These are phyloP conservation scores for Kwoniella shivajii DNA, from an alignment of 1,284 basidiomycete genomes.

Conservation along the genomic window DNA sequence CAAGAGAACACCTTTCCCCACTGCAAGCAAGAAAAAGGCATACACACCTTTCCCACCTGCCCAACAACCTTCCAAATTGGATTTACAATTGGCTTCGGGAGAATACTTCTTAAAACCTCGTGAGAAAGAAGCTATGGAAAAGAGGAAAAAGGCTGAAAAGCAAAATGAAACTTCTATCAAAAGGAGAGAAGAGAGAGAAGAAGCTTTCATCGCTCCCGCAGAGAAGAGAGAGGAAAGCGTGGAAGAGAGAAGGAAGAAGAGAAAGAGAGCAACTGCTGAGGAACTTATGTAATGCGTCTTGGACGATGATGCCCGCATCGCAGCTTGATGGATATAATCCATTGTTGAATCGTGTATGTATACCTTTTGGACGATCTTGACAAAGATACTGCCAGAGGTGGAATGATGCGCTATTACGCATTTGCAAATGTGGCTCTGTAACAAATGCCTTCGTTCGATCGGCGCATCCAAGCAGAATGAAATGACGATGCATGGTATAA, in stretches of 20 bases:
- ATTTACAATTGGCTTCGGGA: slow-evolving; percentile 91
- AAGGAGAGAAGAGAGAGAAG: slow-evolving; percentile 73
- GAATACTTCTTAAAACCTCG: slow-evolving; percentile 95
- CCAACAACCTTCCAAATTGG: slow-evolving; percentile 91
- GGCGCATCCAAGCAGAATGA: too few species aligned
- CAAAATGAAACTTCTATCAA: slow-evolving; percentile 73
- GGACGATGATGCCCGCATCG: neutral
- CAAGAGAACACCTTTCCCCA: slow-evolving; percentile 12
- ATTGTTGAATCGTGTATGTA: too few species aligned
- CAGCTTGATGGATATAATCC: too few species aligned
- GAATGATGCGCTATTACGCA: too few species aligned
- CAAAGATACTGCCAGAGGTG: too few species aligned
- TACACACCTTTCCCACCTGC: slow-evolving; percentile 99
- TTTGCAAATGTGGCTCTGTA: too few species aligned
- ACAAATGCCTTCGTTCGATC: too few species aligned
- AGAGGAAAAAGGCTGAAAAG: slow-evolving; percentile 56
- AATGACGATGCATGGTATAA: too few species aligned
- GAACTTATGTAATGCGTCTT: slow-evolving; percentile 26
- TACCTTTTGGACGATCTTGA: too few species aligned
- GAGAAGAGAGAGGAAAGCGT: slow-evolving; percentile 72
- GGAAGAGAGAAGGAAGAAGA: slow-evolving; percentile 71
- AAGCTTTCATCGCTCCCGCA: slow-evolving; percentile 77
- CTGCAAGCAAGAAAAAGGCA: slow-evolving; percentile 74
- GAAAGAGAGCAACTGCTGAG: slow-evolving; percentile 42
- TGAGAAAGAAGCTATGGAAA: slow-evolving; percentile 50